These are phyloP conservation scores for Daedaleopsis nitida DNA, from an alignment of 768 basidiomycete genomes.

Conservation along the genomic window DNA sequence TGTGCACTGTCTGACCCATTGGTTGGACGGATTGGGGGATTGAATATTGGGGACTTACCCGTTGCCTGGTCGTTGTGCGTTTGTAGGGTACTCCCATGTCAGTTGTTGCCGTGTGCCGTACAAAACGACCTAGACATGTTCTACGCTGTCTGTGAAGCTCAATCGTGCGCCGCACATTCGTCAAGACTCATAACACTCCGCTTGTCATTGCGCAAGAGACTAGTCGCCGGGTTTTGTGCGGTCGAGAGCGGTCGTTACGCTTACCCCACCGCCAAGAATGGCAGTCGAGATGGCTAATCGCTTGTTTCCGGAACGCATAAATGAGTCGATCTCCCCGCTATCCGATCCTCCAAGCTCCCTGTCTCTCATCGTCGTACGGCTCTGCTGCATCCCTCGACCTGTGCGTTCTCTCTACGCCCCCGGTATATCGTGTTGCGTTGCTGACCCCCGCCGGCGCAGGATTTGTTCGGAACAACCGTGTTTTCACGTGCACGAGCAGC, in stretches of 20 bases:
- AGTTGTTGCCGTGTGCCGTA: slow-evolving; percentile 10
- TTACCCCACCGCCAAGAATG: slow-evolving; percentile 8
- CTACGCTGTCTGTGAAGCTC: slow-evolving; percentile 2
- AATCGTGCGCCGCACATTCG: slow-evolving; percentile 8
- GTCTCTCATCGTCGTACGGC: background rate
- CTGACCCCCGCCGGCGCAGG: slow-evolving; percentile 12
- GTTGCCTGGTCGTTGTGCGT: background rate
- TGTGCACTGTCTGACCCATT: background rate
- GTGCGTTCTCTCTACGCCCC: slow-evolving; percentile 6
- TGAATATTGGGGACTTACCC: background rate
- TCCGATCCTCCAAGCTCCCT: slow-evolving; percentile 6
- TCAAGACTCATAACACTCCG: slow-evolving; percentile 4
- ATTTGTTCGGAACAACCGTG: slow-evolving; percentile 11
- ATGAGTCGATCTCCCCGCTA: slow-evolving; percentile 17
- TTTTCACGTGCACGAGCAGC: slow-evolving; percentile 19
- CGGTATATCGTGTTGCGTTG: slow-evolving; percentile 5
- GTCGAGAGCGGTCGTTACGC: slow-evolving; percentile 8
- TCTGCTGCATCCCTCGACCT: slow-evolving; percentile 6
- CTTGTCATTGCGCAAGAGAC: slow-evolving; percentile 5
- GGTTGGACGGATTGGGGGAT: background rate
- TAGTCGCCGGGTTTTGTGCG: slow-evolving; percentile 18
- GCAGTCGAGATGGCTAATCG: slow-evolving; percentile 14
- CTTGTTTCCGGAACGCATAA: slow-evolving; percentile 11
- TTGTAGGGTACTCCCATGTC: background rate
- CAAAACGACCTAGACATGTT: slow-evolving; percentile 4